A percentile compares a stretch with the other conserved stretches of the same genome.
Evolutionary conservation across 192 early-diverging fungal genomes (phyloP).

Genomic region (Mortierella hygrophila): DNA sequence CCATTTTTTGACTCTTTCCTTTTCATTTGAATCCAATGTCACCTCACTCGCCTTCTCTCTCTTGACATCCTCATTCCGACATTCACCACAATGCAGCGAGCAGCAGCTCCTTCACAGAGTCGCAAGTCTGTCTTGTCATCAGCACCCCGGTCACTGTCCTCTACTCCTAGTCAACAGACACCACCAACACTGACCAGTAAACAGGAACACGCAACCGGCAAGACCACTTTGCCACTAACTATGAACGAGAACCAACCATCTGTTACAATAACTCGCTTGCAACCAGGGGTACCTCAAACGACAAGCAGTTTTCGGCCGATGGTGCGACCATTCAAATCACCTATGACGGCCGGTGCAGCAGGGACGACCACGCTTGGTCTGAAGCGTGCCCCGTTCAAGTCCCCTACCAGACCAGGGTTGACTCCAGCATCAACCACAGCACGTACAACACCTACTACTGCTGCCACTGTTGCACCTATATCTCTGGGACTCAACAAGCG

Average conservation of each 20-base stretch:
- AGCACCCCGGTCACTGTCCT: not conserved
- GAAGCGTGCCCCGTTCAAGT: not conserved
- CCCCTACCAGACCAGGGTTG: not conserved
- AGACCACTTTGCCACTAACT: not conserved
- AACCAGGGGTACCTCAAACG: not conserved
- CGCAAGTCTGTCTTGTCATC: not conserved
- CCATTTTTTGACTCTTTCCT: not conserved
- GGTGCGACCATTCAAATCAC: constrained; percentile 19
- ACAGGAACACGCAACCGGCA: not conserved
- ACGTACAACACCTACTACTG: not conserved
- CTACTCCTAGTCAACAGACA: not conserved
- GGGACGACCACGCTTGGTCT: not conserved
- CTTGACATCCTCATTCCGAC: not conserved
- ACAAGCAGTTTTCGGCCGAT: not conserved
- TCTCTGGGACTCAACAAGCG: not conserved
- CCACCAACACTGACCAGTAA: not conserved
- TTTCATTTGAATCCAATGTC: not conserved
- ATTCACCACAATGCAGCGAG: constrained; percentile 22
- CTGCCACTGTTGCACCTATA: not conserved
- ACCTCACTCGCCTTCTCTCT: not conserved
- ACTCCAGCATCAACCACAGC: not conserved
- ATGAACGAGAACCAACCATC: not conserved
- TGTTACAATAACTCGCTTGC: not conserved
- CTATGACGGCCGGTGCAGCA: not conserved
- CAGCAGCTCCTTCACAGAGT: constrained; percentile 26